A percentile compares a stretch with the other conserved stretches of the same genome.
Evolutionary conservation across 2,329 filamentous ascomycete species (phyloP).

Genomic region (Gaeumannomyces tritici): DNA sequence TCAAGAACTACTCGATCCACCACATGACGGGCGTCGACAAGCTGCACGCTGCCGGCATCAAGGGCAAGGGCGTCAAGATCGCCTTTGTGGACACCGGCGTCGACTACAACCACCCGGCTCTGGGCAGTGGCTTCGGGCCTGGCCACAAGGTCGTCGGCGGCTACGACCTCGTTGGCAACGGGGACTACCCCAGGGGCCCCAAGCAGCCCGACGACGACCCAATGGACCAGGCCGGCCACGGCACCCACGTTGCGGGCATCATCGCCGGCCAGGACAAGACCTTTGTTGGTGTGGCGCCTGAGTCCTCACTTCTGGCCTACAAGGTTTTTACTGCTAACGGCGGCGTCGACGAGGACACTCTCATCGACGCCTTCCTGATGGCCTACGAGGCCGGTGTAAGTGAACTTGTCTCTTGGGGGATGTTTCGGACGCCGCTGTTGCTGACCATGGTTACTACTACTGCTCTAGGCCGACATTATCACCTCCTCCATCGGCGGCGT

Average conservation of each 20-base stretch:
- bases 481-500: background rate
- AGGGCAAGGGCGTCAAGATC: conserved; percentile 7
- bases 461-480: conserved; percentile 1
- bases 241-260: conserved; percentile 36
- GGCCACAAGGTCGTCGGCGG: conserved; percentile 31
- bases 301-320: conserved; percentile 17
- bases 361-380: conserved; percentile 19
- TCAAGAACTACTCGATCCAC: conserved; percentile 7
- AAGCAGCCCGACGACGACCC: conserved; percentile 21
- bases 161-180: conserved; percentile 30
- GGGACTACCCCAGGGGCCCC: conserved; percentile 4
- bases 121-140: conserved; percentile 34
- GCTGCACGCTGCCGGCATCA: conserved; percentile 7
- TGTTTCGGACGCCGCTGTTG: no score
- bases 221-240: conserved; percentile 25
- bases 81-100: conserved; percentile 8
- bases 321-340: conserved; percentile 17
- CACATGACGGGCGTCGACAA: conserved; percentile 7
- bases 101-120: conserved; percentile 8
- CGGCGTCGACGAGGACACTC: conserved; percentile 16
- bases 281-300: conserved; percentile 16
- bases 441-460: background rate
- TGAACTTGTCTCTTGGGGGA: no score
- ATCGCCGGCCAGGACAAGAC: conserved; percentile 30
- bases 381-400: conserved; percentile 15